phyloP scores from a whole-genome alignment of 83 land plant species.

The Picea mariana region DNA sequence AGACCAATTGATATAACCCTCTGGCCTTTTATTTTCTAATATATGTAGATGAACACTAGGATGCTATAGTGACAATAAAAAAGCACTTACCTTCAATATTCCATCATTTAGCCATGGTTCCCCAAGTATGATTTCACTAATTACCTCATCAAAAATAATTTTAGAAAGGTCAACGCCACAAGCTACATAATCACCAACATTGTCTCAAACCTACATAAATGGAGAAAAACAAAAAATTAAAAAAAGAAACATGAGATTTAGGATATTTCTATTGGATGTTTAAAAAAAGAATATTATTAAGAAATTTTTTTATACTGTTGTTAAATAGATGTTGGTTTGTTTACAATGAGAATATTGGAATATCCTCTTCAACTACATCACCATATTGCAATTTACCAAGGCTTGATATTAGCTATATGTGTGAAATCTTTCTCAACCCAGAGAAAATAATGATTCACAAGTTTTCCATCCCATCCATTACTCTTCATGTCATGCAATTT shows the following conservation, averaged over 20 bases:
- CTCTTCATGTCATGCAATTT: slow-evolving; percentile 45
- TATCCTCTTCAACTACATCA: background rate
- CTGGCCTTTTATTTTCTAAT: background rate
- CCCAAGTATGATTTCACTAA: slow-evolving; percentile 99
- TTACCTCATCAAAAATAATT: slow-evolving; percentile 97
- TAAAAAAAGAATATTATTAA: background rate
- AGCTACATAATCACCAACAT: slow-evolving; percentile 99
- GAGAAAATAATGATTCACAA: slow-evolving; percentile 53
- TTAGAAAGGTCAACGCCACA: slow-evolving; percentile 98
- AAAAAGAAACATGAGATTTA: background rate
- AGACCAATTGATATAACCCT: no score
- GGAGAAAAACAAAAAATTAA: background rate
- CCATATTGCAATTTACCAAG: background rate
- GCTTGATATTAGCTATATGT: slow-evolving; percentile 34
- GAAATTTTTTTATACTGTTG: background rate
- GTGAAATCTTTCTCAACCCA: slow-evolving; percentile 64
- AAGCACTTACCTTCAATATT: slow-evolving; percentile 81
- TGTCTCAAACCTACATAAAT: slow-evolving; percentile 84
- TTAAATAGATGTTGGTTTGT: background rate
- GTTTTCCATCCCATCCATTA: slow-evolving; percentile 59
- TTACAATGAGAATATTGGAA: background rate
- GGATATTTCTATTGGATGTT: background rate
- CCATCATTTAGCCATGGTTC: slow-evolving; percentile 93
- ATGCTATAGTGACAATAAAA: no score
- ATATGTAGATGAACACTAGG: background rate